A percentile compares a stretch with the other conserved stretches of the same genome.
Conservation (phyloP, 2,329 filamentous ascomycete species). For the Ploettnerulaceae sp. region DNA sequence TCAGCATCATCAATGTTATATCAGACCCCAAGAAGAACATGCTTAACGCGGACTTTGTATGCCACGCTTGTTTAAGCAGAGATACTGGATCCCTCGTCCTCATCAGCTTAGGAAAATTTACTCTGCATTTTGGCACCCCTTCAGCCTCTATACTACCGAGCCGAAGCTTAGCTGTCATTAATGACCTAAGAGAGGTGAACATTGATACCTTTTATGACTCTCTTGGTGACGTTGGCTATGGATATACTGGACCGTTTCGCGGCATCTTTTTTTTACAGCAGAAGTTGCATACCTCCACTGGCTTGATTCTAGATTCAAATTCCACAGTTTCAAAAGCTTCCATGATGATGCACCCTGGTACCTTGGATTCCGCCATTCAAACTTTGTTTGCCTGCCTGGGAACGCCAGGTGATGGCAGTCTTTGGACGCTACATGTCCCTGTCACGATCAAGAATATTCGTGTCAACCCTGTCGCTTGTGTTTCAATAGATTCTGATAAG, state of each 20-base stretch:
- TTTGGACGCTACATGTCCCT: constrained; percentile 24
- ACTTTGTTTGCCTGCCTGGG: constrained; percentile 37
- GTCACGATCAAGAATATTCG: constrained; percentile 19
- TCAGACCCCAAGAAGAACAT: neutral
- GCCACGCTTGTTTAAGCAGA: constrained; percentile 11
- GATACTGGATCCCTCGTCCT: constrained; percentile 10
- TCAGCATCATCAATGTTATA: neutral
- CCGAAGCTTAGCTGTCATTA: constrained; percentile 1
- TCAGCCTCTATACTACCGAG: neutral
- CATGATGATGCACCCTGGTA: constrained; percentile 47
- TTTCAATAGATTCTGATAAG: neutral
- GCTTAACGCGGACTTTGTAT: neutral
- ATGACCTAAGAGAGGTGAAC: constrained; percentile 9
- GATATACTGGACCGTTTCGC: constrained; percentile 5
- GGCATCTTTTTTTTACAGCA: constrained; percentile 8
- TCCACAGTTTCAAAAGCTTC: neutral
- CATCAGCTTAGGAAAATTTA: constrained; percentile 3
- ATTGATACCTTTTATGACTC: constrained; percentile 6
- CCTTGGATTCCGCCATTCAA: constrained; percentile 53
- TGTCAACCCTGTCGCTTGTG: constrained; percentile 19
- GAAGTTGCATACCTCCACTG: constrained; percentile 4
- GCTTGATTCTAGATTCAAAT: constrained; percentile 5
- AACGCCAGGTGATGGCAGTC: constrained; percentile 19
- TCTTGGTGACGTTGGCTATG: constrained; percentile 1
- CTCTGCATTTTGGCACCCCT: neutral